phyloP scores from a whole-genome alignment of 371 early-diverging fungal genomes.

The Rhizopus sp. region DNA sequence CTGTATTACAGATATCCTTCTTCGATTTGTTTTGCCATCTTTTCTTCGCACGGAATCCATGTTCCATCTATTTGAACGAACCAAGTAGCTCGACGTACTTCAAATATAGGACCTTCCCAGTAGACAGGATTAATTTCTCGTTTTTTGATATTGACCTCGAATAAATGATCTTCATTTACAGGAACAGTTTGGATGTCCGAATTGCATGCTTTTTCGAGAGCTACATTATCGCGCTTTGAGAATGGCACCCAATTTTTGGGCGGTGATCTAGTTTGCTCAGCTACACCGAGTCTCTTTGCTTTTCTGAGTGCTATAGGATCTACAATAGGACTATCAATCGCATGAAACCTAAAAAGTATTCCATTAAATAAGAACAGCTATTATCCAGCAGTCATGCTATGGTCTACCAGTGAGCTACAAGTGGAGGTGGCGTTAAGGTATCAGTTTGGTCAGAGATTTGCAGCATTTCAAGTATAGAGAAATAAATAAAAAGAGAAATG shows the following conservation, averaged over 20 bases:
- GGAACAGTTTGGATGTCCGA: slow-evolving; percentile 35
- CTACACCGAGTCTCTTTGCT: slow-evolving; percentile 12
- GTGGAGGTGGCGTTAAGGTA: not conserved
- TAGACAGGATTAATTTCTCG: slow-evolving; percentile 77
- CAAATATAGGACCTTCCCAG: slow-evolving; percentile 83
- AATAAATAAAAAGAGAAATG: not conserved
- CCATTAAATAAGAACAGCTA: not conserved
- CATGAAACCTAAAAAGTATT: slow-evolving; percentile 29
- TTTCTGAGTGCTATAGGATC: slow-evolving; percentile 31
- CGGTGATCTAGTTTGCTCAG: slow-evolving; percentile 2
- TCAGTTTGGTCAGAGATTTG: not conserved
- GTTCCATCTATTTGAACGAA: slow-evolving; percentile 70
- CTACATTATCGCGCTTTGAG: slow-evolving; percentile 59
- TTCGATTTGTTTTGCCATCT: slow-evolving; percentile 79
- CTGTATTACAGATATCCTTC: slow-evolving; percentile 69
- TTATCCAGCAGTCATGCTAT: too few relatives aligned
- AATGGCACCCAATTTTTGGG: slow-evolving; percentile 61
- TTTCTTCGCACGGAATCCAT: slow-evolving; percentile 82
- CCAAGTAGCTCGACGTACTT: slow-evolving; percentile 84
- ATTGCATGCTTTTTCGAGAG: slow-evolving; percentile 59
- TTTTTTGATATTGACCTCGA: slow-evolving; percentile 74
- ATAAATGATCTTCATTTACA: slow-evolving; percentile 77
- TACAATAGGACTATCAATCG: slow-evolving; percentile 27
- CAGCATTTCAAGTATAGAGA: not conserved
- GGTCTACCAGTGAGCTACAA: slow-evolving; percentile 6